These are phyloP conservation scores for Pisolithus tinctorius DNA, from an alignment of 768 basidiomycete genomes.

Conservation along the genomic window DNA sequence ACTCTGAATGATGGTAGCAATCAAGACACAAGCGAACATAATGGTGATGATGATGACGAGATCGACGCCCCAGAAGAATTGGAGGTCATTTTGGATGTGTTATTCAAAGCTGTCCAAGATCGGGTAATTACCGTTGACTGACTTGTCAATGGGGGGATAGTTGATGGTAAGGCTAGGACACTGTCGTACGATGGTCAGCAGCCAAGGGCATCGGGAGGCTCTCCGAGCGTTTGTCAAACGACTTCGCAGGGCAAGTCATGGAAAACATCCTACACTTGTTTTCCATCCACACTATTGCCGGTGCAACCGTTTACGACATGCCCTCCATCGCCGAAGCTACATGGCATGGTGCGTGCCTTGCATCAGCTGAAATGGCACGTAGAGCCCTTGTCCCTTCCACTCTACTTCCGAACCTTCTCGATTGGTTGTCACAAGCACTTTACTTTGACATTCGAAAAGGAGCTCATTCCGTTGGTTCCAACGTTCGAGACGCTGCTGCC, in stretches of 20 bases:
- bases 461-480: conserved; percentile 89
- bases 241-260: conserved; percentile 75
- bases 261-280: conserved; percentile 76
- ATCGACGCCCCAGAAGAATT: conserved; percentile 73
- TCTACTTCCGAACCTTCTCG: conserved; percentile 56
- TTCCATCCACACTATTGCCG: conserved; percentile 60
- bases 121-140: conserved; percentile 44
- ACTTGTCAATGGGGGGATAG: not conserved
- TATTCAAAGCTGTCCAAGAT: conserved; percentile 74
- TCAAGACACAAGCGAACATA: conserved; percentile 5
- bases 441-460: conserved; percentile 91
- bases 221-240: conserved; percentile 68
- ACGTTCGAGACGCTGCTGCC: conserved; percentile 88
- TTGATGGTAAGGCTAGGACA: conserved; percentile 56
- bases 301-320: conserved; percentile 61
- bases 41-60: conserved; percentile 31
- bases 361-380: conserved; percentile 88
- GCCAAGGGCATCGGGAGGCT: conserved; percentile 89
- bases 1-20: conserved; percentile 14
- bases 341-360: conserved; percentile 94
- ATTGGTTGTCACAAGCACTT: conserved; percentile 81
- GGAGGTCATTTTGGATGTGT: conserved; percentile 63
- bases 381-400: conserved; percentile 60
- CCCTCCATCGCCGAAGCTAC: conserved; percentile 75
- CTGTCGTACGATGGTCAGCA: conserved; percentile 89